These are phyloP conservation scores for Geosiphon pyriformis DNA, from an alignment of 192 early-diverging fungal species.

Conservation along the genomic window DNA sequence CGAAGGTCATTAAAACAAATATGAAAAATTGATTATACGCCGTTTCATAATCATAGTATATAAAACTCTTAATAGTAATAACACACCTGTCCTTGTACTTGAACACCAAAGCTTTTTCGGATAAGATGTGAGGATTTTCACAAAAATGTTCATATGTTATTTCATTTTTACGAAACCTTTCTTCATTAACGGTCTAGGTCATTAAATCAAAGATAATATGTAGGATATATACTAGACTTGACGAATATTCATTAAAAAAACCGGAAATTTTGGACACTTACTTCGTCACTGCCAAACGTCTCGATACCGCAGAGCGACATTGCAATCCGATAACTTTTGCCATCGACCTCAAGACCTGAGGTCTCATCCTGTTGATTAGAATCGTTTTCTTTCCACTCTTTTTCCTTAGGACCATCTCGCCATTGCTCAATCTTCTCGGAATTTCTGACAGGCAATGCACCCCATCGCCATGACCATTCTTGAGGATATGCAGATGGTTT, in stretches of 20 bases:
- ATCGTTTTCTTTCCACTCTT: constrained; percentile 31
- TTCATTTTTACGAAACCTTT: constrained; percentile 44
- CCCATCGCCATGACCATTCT: constrained; percentile 75
- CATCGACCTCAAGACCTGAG: constrained; percentile 31
- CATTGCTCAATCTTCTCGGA: constrained; percentile 29
- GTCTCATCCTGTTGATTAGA: constrained; percentile 18
- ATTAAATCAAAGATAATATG: not conserved
- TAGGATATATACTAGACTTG: not conserved
- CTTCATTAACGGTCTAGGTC: constrained; percentile 29
- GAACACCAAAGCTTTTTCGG: constrained; percentile 48
- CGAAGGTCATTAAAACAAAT: not conserved
- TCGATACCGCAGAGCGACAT: constrained; percentile 53
- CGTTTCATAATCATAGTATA: not conserved
- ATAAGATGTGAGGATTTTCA: constrained; percentile 48
- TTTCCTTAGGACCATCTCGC: constrained; percentile 29
- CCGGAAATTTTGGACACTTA: constrained; percentile 22
- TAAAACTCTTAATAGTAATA: not conserved
- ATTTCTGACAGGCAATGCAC: constrained; percentile 55
- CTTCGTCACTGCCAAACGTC: constrained; percentile 39
- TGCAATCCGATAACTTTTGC: constrained; percentile 41
- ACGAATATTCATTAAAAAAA: not conserved
- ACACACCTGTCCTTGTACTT: constrained; percentile 46
- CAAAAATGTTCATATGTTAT: constrained; percentile 52
- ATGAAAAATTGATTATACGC: not conserved
- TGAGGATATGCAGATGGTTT: constrained; percentile 19